Conservation (phyloP, 2,329 filamentous ascomycete genomes). For the Thelonectria discophora region DNA sequence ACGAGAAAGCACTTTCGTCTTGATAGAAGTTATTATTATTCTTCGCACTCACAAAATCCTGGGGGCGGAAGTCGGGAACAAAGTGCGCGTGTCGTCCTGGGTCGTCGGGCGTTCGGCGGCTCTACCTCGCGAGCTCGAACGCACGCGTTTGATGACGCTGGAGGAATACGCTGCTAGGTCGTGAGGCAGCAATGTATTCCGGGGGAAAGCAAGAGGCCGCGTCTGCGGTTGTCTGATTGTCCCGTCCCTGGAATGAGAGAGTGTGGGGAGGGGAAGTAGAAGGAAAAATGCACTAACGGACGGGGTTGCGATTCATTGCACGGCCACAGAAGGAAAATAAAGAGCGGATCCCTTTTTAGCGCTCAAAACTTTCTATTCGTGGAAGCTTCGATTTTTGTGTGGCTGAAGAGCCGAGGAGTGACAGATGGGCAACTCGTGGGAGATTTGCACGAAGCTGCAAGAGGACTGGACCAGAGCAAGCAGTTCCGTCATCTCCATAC, state of each 20-base stretch:
- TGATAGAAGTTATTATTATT: no score
- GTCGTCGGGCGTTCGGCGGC: neutral
- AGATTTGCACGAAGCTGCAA: conserved; percentile 17
- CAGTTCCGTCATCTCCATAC: neutral
- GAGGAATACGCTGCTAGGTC: conserved; percentile 4
- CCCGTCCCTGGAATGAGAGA: conserved; percentile 6
- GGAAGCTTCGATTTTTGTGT: conserved; percentile 5
- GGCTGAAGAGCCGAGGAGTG: conserved; percentile 17
- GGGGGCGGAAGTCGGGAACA: neutral
- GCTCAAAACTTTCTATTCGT: neutral
- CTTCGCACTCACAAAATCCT: no score
- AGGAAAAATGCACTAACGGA: neutral
- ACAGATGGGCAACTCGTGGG: conserved; percentile 3
- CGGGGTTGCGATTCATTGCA: conserved; percentile 12
- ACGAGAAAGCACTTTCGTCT: neutral
- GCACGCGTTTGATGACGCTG: neutral
- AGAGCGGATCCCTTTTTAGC: conserved; percentile 9
- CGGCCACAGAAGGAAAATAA: conserved; percentile 14
- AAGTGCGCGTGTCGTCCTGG: neutral
- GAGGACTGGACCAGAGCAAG: neutral
- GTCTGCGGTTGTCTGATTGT: conserved; percentile 28
- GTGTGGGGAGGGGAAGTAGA: conserved; percentile 2
- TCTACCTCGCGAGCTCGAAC: neutral
- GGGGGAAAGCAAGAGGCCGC: conserved; percentile 31
- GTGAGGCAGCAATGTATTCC: conserved; percentile 33